Conservation (phyloP, 208 protist species). For the Angomonas desouzai region DNA sequence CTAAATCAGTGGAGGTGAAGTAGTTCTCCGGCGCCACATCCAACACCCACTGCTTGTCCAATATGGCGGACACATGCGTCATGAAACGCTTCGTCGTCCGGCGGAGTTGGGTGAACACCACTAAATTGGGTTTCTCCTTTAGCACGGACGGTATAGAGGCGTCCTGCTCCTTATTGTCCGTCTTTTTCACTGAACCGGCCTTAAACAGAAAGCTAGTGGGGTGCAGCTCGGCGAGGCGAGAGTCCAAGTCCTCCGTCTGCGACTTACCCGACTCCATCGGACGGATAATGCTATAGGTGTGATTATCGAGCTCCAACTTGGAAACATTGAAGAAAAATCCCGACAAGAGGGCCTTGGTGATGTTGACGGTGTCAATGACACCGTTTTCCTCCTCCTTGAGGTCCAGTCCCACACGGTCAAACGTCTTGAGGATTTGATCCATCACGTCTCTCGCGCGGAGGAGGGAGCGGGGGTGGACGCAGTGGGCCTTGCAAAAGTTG, state of each 20-base stretch:
- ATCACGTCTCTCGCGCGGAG: conserved; percentile 77
- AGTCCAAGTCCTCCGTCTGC: conserved; percentile 19
- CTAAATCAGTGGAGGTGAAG: conserved; percentile 74
- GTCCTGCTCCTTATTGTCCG: background rate
- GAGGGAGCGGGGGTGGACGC: conserved; percentile 63
- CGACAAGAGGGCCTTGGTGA: conserved; percentile 72
- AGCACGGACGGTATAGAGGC: conserved; percentile 20
- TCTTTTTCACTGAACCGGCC: conserved; percentile 18
- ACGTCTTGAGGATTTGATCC: conserved; percentile 83
- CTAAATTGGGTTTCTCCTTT: conserved; percentile 39
- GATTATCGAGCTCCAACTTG: conserved; percentile 68
- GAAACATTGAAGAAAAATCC: conserved; percentile 91
- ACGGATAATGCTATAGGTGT: conserved; percentile 68
- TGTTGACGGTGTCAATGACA: conserved; percentile 43
- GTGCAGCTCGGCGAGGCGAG: conserved; percentile 59
- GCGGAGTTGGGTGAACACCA: conserved; percentile 84
- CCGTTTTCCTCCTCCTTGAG: conserved; percentile 22
- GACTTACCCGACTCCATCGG: conserved; percentile 51
- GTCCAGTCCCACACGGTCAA: conserved; percentile 75
- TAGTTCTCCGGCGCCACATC: conserved; percentile 74
- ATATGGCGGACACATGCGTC: conserved; percentile 82
- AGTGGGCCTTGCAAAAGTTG: conserved; percentile 83
- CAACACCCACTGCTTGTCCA: conserved; percentile 59
- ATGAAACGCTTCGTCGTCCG: conserved; percentile 85
- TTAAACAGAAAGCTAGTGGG: conserved; percentile 75